Evolutionary conservation across 768 basidiomycete species (phyloP), one percentile per base, ranked within the genome.

Genomic region (Psilocybe cyanescens): DNA sequence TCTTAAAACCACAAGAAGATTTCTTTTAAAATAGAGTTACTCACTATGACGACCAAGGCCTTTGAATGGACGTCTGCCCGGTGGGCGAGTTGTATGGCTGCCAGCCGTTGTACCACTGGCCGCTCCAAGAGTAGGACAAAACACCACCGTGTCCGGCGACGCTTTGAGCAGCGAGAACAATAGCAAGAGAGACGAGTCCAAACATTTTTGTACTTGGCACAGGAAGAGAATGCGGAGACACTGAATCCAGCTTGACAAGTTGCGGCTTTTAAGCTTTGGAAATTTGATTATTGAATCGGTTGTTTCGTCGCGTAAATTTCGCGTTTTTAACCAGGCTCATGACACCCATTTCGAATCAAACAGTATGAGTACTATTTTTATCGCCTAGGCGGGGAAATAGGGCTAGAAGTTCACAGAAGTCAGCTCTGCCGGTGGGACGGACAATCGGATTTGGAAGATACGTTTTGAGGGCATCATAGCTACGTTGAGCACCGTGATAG

Each of bases 1-100:
- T 8, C 35, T 46, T 53, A 37, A 28, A 31, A 19, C 49, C 17
- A 30, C 56, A n/a, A 35, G 3, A 28, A 31, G 56, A 12, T 5
- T 47, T 49, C 17, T 46, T 9, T 37, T 41, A 44, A 37, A 24
- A 14, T 12, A 8, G 8, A 17, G 9, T 33, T 46, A 67, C 75
- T 47, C 62, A 82, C 81, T 79, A 82, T 37, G 75, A 73, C 3
- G 76, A 64, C 81, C 81, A 82, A 17, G 78, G 79, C 17, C 81
- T 72, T 58, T 81, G 72, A 53, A 82, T 82, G 17, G 67, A 57
- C 5, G 78, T 76, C 68, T 81, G 81, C 4, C 79, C 80, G 8
- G 63, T 65, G 9, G 79, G 76, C 6, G 74, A 68, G 68, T 82
- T 77, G 69, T 82, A 82, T 16, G 81, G 77, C 29, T 63, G 49